Conservation (phyloP, 129 eudicot species). For the Helianthus tuberosus region DNA sequence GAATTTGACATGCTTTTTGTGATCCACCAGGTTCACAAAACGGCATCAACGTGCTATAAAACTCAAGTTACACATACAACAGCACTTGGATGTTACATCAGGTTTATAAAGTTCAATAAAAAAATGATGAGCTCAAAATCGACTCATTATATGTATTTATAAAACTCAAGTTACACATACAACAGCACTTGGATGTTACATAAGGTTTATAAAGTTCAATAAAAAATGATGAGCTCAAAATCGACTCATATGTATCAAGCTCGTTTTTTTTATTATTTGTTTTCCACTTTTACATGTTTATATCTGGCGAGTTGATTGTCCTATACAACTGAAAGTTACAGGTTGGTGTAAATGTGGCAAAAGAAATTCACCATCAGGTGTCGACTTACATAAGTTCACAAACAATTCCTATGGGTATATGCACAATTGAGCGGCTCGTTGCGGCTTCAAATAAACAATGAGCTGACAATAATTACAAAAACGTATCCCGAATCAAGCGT, state of each 20-base stretch:
- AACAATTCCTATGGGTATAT: slow-evolving; percentile 27
- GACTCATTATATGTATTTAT: not conserved
- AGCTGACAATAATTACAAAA: slow-evolving; percentile 40
- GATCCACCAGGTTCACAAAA: no score
- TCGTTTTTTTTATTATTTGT: not conserved
- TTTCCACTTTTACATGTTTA: slow-evolving; percentile 7
- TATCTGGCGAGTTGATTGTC: slow-evolving; percentile 30
- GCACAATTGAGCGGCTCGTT: slow-evolving; percentile 28
- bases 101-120: not conserved
- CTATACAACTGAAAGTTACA: slow-evolving; percentile 38
- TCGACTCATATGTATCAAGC: not conserved
- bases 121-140: not conserved
- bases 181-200: not conserved
- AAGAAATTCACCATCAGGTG: slow-evolving; percentile 2
- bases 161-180: no score
- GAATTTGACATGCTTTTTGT: no score
- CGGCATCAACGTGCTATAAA: no score
- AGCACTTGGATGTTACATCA: not conserved
- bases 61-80: no score
- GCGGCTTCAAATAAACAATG: slow-evolving; percentile 26
- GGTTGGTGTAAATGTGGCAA: slow-evolving; percentile 18
- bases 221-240: not conserved
- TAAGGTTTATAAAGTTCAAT: not conserved
- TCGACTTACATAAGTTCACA: slow-evolving; percentile 10
- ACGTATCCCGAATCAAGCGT: slow-evolving; percentile 70